Evolutionary conservation across 1,139 yeast genomes (phyloP), one percentile per base, ranked within the genome.

Genomic region (Geotrichum reessii): DNA sequence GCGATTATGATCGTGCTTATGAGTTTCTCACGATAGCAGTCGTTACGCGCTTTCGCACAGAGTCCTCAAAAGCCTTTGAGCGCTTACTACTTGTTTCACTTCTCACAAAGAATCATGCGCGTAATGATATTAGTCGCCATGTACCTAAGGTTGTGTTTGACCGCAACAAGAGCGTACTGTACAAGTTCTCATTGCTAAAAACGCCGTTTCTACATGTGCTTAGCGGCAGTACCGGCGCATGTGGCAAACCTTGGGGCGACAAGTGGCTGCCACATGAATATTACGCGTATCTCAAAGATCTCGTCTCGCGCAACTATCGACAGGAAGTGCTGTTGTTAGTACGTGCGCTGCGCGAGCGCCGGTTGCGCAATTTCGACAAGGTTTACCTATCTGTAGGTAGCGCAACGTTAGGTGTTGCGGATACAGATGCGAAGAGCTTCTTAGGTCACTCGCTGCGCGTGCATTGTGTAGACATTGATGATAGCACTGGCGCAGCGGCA

Each of bases 11-110:
- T 7, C 58, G 58, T 42, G 73, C 73, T 2, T 49, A 52, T 14
- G 66, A 66, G 51, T 62, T 60, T 48, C 55, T 68, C 22, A 57
- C 63, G 3, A 63, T 66, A 52, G 69, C 64, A 8, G 58, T 67
- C 37, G 61, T 63, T 3, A 37, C 58, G 4, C 25, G 61, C 57
- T 28, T 61, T 58, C 22, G 60, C 58, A 46, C 28, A 37, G 22
- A 48, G 37, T 21, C 57, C 37, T 6, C 58, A 59, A 44, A 31
- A 31, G 28, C 55, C 59, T 27, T 67, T 62, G 48, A 50, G 55
- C 25, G 63, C 53, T 54, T 60, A 8, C 47, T 65, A 28, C 47
- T 65, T 19, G 46, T 64, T 3, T 58, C 58, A 2, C 53, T 63
- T 12, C 53, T 63, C n/a, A 40, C 60, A 12, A 46, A 50, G 8